Conservation (phyloP, 106 monocot genomes). For the Phalaenopsis aphrodite region DNA sequence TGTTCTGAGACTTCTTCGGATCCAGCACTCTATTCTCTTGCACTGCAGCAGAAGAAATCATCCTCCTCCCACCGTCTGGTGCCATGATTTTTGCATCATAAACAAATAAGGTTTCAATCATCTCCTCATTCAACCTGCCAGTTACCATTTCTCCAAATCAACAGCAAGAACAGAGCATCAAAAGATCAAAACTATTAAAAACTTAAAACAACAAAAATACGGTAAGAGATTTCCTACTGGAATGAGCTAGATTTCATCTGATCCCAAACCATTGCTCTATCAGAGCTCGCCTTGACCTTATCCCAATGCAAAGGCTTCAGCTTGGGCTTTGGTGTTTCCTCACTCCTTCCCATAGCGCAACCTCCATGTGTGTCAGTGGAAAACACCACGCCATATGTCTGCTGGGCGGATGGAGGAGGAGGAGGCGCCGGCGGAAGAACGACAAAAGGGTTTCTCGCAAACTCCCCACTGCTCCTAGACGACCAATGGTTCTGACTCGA, state of each 20-base stretch:
- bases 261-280: constrained; percentile 89
- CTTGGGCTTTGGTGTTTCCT: constrained; percentile 42
- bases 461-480: constrained; percentile 10
- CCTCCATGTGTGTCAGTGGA: background rate
- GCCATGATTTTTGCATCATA: constrained; percentile 20
- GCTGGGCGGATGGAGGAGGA: constrained; percentile 20
- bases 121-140: constrained; percentile 86
- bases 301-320: constrained; percentile 97
- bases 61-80: constrained; percentile 23
- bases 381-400: constrained; percentile 9
- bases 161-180: background rate
- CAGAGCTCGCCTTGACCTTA: constrained; percentile 88
- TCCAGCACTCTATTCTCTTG: constrained; percentile 68
- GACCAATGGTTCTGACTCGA: constrained; percentile 6
- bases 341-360: constrained; percentile 18
- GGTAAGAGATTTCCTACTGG: constrained; percentile 37
- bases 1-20: constrained; percentile 85
- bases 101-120: constrained; percentile 90
- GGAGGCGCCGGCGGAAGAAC: constrained; percentile 5
- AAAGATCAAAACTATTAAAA: background rate
- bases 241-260: constrained; percentile 91
- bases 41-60: constrained; percentile 16
- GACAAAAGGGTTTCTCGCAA: constrained; percentile 2
- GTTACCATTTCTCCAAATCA: background rate
- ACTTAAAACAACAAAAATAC: background rate